phyloP scores from a whole-genome alignment of 176 grass and related monocot species.

The Oryza australiensis region DNA sequence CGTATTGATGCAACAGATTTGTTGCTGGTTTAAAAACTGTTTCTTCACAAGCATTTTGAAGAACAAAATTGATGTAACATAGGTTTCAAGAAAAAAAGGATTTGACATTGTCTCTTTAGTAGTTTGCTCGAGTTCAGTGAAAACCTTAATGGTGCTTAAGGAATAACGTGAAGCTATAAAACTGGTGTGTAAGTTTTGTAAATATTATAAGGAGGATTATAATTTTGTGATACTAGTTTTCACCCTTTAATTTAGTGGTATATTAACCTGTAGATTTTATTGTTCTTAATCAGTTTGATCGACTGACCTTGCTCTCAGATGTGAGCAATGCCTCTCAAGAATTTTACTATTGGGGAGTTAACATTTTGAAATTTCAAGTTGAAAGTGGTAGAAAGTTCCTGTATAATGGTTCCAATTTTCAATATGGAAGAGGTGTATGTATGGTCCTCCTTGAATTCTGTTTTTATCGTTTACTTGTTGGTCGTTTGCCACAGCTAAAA shows the following conservation, averaged over 20 bases:
- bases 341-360: not conserved
- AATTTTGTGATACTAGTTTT: slow-evolving; percentile 21
- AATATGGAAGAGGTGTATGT: too few species aligned
- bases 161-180: slow-evolving; percentile 40
- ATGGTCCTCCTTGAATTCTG: too few species aligned
- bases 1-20: slow-evolving; percentile 37
- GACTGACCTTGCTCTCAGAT: not conserved
- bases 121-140: slow-evolving; percentile 22
- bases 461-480: too few species aligned
- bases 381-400: not conserved
- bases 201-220: slow-evolving; percentile 39
- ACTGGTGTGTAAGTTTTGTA: slow-evolving; percentile 48
- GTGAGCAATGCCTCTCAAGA: not conserved
- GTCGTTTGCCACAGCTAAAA: too few species aligned
- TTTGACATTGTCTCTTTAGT: slow-evolving; percentile 34
- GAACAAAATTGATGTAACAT: slow-evolving; percentile 47
- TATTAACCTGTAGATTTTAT: not conserved
- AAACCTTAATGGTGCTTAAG: slow-evolving; percentile 20
- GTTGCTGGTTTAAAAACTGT: slow-evolving; percentile 31
- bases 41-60: slow-evolving; percentile 45
- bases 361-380: not conserved
- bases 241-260: not conserved
- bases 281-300: not conserved
- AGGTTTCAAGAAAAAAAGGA: slow-evolving; percentile 39
- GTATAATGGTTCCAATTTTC: not conserved